Evolutionary conservation across 2,329 filamentous ascomycete species (phyloP), one percentile per base, ranked within the genome.

Genomic region (Penicillium crustosum): DNA sequence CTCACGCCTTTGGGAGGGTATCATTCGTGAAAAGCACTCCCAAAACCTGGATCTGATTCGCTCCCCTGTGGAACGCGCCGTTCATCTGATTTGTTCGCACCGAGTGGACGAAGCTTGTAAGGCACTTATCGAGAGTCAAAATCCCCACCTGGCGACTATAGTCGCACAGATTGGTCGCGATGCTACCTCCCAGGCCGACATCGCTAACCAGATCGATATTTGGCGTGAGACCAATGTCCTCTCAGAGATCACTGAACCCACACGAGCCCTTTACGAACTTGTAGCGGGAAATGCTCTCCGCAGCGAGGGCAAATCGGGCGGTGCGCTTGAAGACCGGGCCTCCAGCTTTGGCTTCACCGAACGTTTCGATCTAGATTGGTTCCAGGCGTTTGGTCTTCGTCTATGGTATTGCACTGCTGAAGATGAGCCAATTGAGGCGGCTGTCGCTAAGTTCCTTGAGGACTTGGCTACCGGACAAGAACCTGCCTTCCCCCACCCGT

Each of bases 261-360:
- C 96, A 44, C 88, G 94, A 54, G 89, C 93, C 9, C 81, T 99
- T 35, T 99, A 97, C 71, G 91, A 96, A 73, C 82, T 99, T 29
- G 80, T 97, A 12, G 86, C 91, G 31, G 94, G 95, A 38, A 94
- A 97, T 63, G 87, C 91, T n/a, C 88, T 90, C 62, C 84, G 88
- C 29, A 93, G 90, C 58, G 85, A 92, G 64, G 94, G 93, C 12
- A 88, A 89, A 69, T 69, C 73, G 2, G 88, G 86, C 63, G 87
- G 84, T 7, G 85, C 90, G 1, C 78, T 88, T 9, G 94, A 97
- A 73, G 91, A 97, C 75, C 87, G 89, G 44, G 83, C 89, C 39
- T 83, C 87, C 15, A 88, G 88, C 0, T 96, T 99, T 70, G 83
- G 87, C 53, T 90, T 99, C 63, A 90, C 91, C 1, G 84, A 89